Percentiles rank a stretch among this genome's conserved stretches.
These are phyloP conservation scores for Pulveroboletus frians DNA, from an alignment of 768 basidiomycete genomes.

Conservation along the genomic window DNA sequence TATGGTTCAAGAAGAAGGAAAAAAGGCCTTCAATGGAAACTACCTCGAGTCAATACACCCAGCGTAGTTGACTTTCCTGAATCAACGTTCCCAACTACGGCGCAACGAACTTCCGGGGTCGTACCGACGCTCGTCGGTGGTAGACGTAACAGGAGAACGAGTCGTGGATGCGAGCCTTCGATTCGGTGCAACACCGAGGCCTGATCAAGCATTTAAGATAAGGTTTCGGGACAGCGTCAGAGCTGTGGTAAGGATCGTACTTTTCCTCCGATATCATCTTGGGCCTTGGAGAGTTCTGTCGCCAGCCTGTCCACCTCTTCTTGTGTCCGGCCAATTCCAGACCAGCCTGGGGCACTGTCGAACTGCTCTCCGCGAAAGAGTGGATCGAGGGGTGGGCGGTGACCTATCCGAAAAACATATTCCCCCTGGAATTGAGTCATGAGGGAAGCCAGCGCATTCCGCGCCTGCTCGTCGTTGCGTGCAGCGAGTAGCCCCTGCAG, in stretches of 20 bases:
- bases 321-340: slow-evolving; percentile 44
- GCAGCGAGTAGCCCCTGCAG: slow-evolving; percentile 40
- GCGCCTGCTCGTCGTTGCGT: slow-evolving; percentile 48
- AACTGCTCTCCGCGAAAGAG: slow-evolving; percentile 52
- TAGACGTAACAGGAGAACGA: slow-evolving; percentile 60
- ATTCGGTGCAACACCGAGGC: slow-evolving; percentile 51
- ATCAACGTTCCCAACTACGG: slow-evolving; percentile 93
- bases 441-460: slow-evolving; percentile 59
- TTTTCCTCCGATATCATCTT: slow-evolving; percentile 79
- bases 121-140: slow-evolving; percentile 71
- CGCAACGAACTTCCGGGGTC: slow-evolving; percentile 91
- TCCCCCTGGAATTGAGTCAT: slow-evolving; percentile 69
- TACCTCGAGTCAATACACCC: slow-evolving; percentile 92
- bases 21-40: slow-evolving; percentile 15
- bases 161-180: slow-evolving; percentile 46
- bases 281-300: slow-evolving; percentile 40
- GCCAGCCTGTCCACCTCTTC: slow-evolving; percentile 49
- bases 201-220: slow-evolving; percentile 29
- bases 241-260: slow-evolving; percentile 33
- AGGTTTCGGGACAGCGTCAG: not conserved
- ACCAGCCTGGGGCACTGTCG: slow-evolving; percentile 47
- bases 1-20: slow-evolving; percentile 9
- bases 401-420: slow-evolving; percentile 68
- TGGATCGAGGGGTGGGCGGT: slow-evolving; percentile 51
- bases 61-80: slow-evolving; percentile 93